phyloP scores from a whole-genome alignment of 306 rosid species.

The Rosa rugosa region DNA sequence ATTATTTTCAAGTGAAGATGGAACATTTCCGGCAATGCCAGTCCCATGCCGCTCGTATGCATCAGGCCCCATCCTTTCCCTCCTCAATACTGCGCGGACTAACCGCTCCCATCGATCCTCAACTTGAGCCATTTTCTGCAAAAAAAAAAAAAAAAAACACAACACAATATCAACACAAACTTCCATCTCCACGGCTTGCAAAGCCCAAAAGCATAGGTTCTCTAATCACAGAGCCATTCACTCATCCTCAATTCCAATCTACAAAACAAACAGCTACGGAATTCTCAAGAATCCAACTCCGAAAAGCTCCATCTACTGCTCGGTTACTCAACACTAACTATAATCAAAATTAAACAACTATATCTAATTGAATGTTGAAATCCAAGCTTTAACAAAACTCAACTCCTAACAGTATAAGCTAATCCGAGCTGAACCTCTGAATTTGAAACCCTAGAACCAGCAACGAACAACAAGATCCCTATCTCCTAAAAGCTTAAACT shows the following conservation, averaged over 20 bases:
- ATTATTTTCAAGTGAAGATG: conserved; percentile 88
- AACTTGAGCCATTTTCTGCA: conserved; percentile 67
- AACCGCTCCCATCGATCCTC: conserved; percentile 87
- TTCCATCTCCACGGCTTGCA: not conserved
- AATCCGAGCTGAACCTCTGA: not conserved
- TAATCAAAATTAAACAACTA: not conserved
- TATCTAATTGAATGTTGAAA: not conserved
- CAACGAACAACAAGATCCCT: not conserved
- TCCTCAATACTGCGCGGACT: conserved; percentile 78
- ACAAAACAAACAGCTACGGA: not conserved
- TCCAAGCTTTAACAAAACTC: not conserved
- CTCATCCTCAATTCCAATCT: not conserved
- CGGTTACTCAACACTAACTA: not conserved
- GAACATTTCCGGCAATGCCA: conserved; percentile 86
- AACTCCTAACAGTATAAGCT: not conserved
- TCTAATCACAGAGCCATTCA: not conserved
- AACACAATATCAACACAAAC: conserved; percentile 1
- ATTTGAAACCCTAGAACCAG: not conserved
- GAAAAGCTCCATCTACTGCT: not conserved
- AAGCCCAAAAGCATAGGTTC: not conserved
- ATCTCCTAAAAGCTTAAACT: not conserved
- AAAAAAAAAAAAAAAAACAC: not conserved
- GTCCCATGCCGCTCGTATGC: conserved; percentile 59
- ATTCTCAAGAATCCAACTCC: no score
- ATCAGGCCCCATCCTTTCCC: conserved; percentile 77